A percentile compares a stretch with the other conserved stretches of the same genome.
phyloP scores from a whole-genome alignment of 495 filamentous ascomycete species.

The Penicillium taxi region DNA sequence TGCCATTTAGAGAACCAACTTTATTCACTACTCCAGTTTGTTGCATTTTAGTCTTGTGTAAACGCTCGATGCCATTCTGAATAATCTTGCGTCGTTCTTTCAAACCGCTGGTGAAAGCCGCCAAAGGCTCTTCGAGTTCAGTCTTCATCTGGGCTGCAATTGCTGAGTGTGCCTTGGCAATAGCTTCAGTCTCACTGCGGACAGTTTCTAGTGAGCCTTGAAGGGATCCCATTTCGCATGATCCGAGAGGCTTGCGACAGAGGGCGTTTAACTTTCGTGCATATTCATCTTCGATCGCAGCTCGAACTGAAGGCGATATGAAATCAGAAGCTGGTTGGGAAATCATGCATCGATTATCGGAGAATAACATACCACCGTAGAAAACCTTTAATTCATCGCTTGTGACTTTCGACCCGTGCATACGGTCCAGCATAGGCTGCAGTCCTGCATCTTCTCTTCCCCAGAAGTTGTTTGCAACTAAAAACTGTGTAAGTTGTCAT shows the following conservation, averaged over 20 bases:
- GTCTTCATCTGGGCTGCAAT: slow-evolving; percentile 92
- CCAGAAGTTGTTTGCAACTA: slow-evolving; percentile 99
- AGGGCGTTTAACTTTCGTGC: slow-evolving; percentile 83
- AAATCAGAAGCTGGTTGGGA: slow-evolving; percentile 2
- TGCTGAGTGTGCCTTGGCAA: slow-evolving; percentile 84
- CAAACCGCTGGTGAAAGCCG: slow-evolving; percentile 84
- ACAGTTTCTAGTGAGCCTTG: slow-evolving; percentile 76
- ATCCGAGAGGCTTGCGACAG: slow-evolving; percentile 81
- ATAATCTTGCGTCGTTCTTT: slow-evolving; percentile 96
- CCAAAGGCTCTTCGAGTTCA: slow-evolving; percentile 91
- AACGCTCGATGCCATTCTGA: slow-evolving; percentile 83
- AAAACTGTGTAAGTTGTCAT: slow-evolving; percentile 9
- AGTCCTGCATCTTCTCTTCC: slow-evolving; percentile 98
- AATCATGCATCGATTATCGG: background rate
- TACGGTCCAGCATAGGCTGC: slow-evolving; percentile 83
- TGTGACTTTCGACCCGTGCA: slow-evolving; percentile 91
- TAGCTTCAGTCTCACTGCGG: slow-evolving; percentile 85
- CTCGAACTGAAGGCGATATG: slow-evolving; percentile 56
- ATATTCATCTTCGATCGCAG: slow-evolving; percentile 95
- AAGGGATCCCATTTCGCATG: slow-evolving; percentile 78
- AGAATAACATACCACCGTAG: slow-evolving; percentile 63
- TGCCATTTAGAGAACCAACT: too few species aligned
- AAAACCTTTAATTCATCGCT: slow-evolving; percentile 91
- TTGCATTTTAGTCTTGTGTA: slow-evolving; percentile 85
- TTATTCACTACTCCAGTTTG: slow-evolving; percentile 91